Evolutionary conservation across 768 basidiomycete species (phyloP).

Genomic region (Fibroporia radiculosa): DNA sequence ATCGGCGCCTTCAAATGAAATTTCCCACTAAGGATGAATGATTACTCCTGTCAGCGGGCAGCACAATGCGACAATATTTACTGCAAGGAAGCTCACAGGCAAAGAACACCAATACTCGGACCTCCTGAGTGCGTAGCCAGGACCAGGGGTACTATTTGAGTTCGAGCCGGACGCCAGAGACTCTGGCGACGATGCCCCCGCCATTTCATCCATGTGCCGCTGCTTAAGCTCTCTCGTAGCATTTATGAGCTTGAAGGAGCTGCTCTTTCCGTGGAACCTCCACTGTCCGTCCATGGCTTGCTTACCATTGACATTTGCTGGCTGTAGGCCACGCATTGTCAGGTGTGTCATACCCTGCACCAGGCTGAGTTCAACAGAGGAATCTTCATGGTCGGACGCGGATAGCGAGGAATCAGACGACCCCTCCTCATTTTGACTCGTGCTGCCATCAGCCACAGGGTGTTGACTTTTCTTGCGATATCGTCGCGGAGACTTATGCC

Average conservation of each 20-base stretch:
- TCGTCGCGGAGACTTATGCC: no score
- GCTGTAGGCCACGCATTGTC: constrained; percentile 29
- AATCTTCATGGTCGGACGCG: constrained; percentile 28
- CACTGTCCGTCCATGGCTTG: constrained; percentile 31
- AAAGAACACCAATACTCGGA: constrained; percentile 52
- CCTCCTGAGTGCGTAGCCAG: constrained; percentile 20
- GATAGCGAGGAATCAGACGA: constrained; percentile 10
- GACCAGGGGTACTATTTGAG: neutral
- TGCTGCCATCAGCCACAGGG: no score
- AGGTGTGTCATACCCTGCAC: constrained; percentile 28
- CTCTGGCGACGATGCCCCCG: constrained; percentile 11
- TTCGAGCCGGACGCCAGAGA: neutral
- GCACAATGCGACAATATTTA: neutral
- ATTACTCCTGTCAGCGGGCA: neutral
- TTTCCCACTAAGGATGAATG: constrained; percentile 13
- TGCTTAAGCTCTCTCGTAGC: constrained; percentile 45
- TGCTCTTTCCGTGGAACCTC: constrained; percentile 59
- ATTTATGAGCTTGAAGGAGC: constrained; percentile 46
- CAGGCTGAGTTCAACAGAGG: constrained; percentile 31
- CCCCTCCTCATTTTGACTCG: neutral
- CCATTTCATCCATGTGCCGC: constrained; percentile 36
- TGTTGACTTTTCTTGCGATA: no score
- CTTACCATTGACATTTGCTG: constrained; percentile 25
- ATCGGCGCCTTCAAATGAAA: constrained; percentile 35
- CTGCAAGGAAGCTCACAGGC: constrained; percentile 30